These are phyloP conservation scores for Yamadazyma olivae DNA, from an alignment of 805 yeast genomes.

Conservation along the genomic window DNA sequence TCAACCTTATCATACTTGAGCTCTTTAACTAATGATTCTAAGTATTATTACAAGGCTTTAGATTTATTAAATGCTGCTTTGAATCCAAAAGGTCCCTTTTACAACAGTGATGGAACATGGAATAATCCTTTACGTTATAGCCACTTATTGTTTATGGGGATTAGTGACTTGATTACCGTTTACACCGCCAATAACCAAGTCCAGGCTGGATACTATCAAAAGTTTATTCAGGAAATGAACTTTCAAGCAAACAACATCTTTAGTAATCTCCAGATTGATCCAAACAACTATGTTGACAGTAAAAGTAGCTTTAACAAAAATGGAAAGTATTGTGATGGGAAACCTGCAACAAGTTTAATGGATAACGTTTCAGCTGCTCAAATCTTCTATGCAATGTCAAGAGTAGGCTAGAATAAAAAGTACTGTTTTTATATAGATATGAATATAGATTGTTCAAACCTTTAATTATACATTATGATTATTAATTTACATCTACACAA, in stretches of 20 bases:
- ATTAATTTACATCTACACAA: too few relatives aligned
- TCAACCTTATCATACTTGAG: slow-evolving; percentile 19
- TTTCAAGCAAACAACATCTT: slow-evolving; percentile 14
- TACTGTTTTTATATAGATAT: too few relatives aligned
- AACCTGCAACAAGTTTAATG: slow-evolving; percentile 14
- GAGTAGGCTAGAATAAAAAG: too few relatives aligned
- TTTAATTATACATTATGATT: too few relatives aligned
- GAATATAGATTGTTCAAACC: too few relatives aligned
- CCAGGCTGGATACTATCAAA: slow-evolving; percentile 11
- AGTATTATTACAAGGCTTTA: slow-evolving; percentile 15
- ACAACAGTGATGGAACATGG: slow-evolving; percentile 17
- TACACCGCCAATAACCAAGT: slow-evolving; percentile 14
- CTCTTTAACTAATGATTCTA: slow-evolving; percentile 13
- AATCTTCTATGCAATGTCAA: slow-evolving; percentile 15
- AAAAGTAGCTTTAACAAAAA: neutral
- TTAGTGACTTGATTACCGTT: slow-evolving; percentile 16
- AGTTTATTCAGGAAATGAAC: slow-evolving; percentile 9
- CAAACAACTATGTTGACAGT: slow-evolving; percentile 8
- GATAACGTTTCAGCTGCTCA: slow-evolving; percentile 20
- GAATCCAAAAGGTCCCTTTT: slow-evolving; percentile 16
- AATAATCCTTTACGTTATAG: slow-evolving; percentile 19
- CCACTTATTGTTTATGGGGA: slow-evolving; percentile 21
- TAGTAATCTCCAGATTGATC: slow-evolving; percentile 12
- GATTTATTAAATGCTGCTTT: slow-evolving; percentile 17
- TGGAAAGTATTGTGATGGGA: slow-evolving; percentile 8